These are phyloP conservation scores for Aspergillus fumigatiaffinis DNA, from an alignment of 2,329 filamentous ascomycete genomes.

Conservation along the genomic window DNA sequence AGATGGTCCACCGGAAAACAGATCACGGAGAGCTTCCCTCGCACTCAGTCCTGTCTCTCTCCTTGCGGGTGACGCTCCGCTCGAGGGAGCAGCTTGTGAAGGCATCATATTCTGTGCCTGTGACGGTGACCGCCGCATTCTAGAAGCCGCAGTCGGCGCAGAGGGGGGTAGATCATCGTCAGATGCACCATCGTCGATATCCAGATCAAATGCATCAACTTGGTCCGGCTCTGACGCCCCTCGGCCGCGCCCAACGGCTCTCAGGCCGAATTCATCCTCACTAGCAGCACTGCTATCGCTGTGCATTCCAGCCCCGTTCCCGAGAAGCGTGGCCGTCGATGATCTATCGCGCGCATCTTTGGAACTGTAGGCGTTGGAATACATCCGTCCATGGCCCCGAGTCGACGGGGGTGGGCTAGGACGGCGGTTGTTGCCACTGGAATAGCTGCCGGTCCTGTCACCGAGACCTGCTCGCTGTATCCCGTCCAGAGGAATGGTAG, in stretches of 20 bases:
- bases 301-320: slow-evolving; percentile 32
- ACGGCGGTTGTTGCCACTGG: slow-evolving; percentile 54
- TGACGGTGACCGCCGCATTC: slow-evolving; percentile 35
- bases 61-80: slow-evolving; percentile 26
- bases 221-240: slow-evolving; percentile 19
- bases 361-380: slow-evolving; percentile 46
- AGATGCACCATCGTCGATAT: slow-evolving; percentile 37
- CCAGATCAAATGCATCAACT: slow-evolving; percentile 36
- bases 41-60: slow-evolving; percentile 57
- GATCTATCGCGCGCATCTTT: slow-evolving; percentile 40
- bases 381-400: slow-evolving; percentile 47
- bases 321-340: slow-evolving; percentile 51
- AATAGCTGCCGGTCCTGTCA: slow-evolving; percentile 46
- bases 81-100: slow-evolving; percentile 15
- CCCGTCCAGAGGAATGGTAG: slow-evolving; percentile 53
- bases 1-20: slow-evolving; percentile 66
- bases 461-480: slow-evolving; percentile 37
- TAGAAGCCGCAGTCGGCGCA: slow-evolving; percentile 35
- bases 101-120: slow-evolving; percentile 26
- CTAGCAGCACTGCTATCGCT: slow-evolving; percentile 43
- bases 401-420: slow-evolving; percentile 46
- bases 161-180: slow-evolving; percentile 61
- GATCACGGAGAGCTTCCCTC: slow-evolving; percentile 70
- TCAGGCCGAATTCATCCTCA: slow-evolving; percentile 49
- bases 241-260: slow-evolving; percentile 36